Conservation (phyloP, 305 asterid genomes). For the Lippia alba region DNA sequence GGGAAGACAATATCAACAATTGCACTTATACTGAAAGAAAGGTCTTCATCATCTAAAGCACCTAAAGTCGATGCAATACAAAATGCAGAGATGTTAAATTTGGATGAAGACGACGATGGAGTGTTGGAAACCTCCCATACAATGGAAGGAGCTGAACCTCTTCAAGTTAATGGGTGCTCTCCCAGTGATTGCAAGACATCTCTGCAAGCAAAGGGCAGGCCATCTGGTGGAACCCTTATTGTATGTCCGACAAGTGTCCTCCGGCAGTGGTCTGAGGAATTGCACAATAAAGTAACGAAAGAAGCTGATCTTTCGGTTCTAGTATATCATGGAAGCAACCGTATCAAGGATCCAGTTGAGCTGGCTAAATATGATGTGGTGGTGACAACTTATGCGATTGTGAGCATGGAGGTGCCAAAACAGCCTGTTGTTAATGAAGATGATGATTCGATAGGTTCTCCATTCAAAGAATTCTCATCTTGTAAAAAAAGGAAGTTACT, state of each 20-base stretch:
- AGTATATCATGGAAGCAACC: constrained; percentile 84
- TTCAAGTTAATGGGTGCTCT: constrained; percentile 44
- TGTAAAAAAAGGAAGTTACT: constrained; percentile 67
- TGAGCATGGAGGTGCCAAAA: constrained; percentile 98
- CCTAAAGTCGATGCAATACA: constrained; percentile 47
- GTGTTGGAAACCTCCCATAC: constrained; percentile 36
- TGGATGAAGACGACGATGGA: constrained; percentile 88
- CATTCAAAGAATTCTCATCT: constrained; percentile 50
- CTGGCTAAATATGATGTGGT: constrained; percentile 93
- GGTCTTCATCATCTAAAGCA: constrained; percentile 69
- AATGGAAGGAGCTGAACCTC: constrained; percentile 45
- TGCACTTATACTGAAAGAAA: constrained; percentile 91
- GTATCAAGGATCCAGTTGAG: constrained; percentile 89
- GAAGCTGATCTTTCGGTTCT: constrained; percentile 89
- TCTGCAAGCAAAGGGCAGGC: constrained; percentile 68
- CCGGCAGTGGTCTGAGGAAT: constrained; percentile 97
- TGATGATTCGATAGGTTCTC: constrained; percentile 63
- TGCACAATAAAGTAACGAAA: constrained; percentile 81
- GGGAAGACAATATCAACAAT: constrained; percentile 97
- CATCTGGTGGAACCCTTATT: constrained; percentile 94
- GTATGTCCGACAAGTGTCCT: constrained; percentile 99
- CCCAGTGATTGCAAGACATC: constrained; percentile 34
- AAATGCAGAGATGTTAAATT: constrained; percentile 74
- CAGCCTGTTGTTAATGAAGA: constrained; percentile 85
- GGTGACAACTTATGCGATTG: constrained; percentile 93